phyloP scores from a whole-genome alignment of 306 rosid species.

The Inga leiocalycina region DNA sequence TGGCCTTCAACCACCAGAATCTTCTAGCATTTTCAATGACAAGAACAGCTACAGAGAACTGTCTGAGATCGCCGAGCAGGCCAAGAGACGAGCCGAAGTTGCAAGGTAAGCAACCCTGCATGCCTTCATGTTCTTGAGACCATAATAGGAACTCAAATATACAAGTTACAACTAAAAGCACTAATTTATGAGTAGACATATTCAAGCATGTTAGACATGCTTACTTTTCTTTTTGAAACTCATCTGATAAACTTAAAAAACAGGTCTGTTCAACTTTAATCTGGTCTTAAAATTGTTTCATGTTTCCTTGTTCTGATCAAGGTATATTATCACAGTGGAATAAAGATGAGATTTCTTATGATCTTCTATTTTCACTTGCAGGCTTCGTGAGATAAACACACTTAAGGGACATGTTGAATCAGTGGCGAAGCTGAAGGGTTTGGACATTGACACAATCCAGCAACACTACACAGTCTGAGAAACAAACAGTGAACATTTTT shows the following conservation, averaged over 20 bases:
- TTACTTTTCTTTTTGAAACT: background rate
- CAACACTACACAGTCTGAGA: slow-evolving; percentile 94
- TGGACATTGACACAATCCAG: slow-evolving; percentile 92
- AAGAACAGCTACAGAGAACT: slow-evolving; percentile 93
- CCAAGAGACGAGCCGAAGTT: slow-evolving; percentile 97
- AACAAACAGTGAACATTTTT: background rate
- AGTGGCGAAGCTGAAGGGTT: slow-evolving; percentile 94
- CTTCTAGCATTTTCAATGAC: slow-evolving; percentile 59
- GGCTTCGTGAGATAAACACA: slow-evolving; percentile 95
- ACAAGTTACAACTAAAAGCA: background rate
- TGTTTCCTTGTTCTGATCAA: no score
- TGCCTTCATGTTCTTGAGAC: background rate
- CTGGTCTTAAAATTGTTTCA: background rate
- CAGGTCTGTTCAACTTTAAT: background rate
- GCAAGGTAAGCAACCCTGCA: slow-evolving; percentile 66
- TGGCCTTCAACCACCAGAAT: slow-evolving; percentile 92
- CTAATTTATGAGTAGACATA: background rate
- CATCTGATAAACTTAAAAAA: background rate
- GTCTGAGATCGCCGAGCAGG: slow-evolving; percentile 97
- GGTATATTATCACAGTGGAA: background rate
- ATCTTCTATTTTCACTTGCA: slow-evolving; percentile 30
- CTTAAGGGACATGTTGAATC: slow-evolving; percentile 99
- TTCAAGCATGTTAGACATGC: background rate
- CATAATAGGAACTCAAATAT: background rate
- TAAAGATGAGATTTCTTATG: background rate